Evolutionary conservation across 2,329 filamentous ascomycete genomes (phyloP), one percentile per base, ranked within the genome.

Genomic region (Thielaviopsis musarum): DNA sequence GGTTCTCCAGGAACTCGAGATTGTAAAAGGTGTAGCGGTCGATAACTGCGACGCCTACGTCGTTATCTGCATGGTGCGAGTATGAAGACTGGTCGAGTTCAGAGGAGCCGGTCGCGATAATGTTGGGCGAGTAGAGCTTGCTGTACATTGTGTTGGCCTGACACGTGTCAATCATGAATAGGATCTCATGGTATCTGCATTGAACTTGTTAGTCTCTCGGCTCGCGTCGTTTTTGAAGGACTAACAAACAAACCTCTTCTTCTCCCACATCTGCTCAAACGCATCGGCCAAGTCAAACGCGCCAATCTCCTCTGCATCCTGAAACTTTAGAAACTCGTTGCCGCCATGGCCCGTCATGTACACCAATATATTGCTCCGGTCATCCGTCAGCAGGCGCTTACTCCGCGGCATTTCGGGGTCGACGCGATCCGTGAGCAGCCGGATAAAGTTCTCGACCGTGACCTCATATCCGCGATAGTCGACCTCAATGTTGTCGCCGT

Each of bases 111-210:
- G 94, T 98, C 0, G 93, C 93, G 67, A 98, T 90, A 67, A 98
- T 96, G 68, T 97, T 97, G 54, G 91, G 91, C 5, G 90, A 95
- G 76, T 98, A 98, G 68, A 98, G 88, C 66, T 95, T 91, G 69
- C 85, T 91, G 74, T 95, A 98, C 90, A 98, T 96, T 34, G 93
- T 98, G 71, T 98, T 98, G 59, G 93, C 93, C 74, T 98, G 93
- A 74, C 93, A 98, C 0, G 93, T 98, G 71, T 98, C 93, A 72
- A 98, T 98, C 93, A 98, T 98, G 77, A 98, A 98, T 61, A 98
- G 81, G 65, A 98, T 84, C 72, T 98, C 93, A 70, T 97, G 88
- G 72, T 97, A 98, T 69, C 85, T 87, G 64, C 45, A 17, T 21
- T 19, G 21, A 7, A 6, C 3, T 22, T 49, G 22, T 57, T 56